Percentiles rank a stretch among this genome's conserved stretches.
phyloP scores from a whole-genome alignment of 441 rosid species.

The Corymbia calophylla region DNA sequence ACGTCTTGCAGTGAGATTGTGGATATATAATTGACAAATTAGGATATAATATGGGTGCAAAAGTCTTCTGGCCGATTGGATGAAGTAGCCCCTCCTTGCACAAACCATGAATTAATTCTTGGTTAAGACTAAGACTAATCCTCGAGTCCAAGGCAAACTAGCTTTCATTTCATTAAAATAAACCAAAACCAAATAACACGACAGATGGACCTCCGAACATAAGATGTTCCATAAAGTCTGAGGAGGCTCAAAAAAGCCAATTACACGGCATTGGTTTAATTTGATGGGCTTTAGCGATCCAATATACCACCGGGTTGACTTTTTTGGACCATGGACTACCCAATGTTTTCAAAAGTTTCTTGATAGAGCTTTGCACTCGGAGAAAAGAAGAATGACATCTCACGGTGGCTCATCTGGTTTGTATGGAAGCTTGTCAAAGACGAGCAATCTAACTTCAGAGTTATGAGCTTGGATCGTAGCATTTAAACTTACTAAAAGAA shows the following conservation, averaged over 20 bases:
- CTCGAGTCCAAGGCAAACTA: not conserved
- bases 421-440: not conserved
- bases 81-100: not conserved
- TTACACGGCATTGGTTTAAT: not conserved
- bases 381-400: not conserved
- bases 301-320: not conserved
- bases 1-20: not conserved
- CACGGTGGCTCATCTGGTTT: not conserved
- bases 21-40: not conserved
- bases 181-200: not conserved
- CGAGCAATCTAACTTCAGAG: not conserved
- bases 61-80: not conserved
- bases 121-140: not conserved
- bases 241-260: not conserved
- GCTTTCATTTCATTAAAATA: not conserved
- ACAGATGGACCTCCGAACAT: not conserved
- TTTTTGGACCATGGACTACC: rapidly evolving
- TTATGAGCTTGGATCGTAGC: not conserved
- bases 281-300: not conserved
- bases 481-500: not conserved
- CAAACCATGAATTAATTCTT: not conserved
- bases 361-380: not conserved
- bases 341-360: not conserved
- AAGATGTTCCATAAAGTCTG: not conserved
- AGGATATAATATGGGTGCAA: not conserved